Percentiles rank a stretch among this genome's conserved stretches.
phyloP scores from a whole-genome alignment of 2,329 filamentous ascomycete species.

The Parasarocladium wereldwijsianum region DNA sequence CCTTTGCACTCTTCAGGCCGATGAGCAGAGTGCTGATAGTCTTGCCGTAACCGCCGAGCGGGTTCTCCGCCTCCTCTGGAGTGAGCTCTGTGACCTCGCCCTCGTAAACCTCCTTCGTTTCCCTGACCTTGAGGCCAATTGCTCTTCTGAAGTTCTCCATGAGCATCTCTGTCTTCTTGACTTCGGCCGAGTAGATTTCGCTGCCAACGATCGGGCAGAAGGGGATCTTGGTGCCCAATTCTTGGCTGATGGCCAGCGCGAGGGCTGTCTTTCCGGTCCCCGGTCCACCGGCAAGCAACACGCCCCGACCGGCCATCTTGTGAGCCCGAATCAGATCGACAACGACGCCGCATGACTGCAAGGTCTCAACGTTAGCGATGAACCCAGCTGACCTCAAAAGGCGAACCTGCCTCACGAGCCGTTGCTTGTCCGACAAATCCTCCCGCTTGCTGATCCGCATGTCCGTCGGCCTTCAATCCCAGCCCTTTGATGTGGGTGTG shows the following conservation, averaged over 20 bases:
- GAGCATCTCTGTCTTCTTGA: slow-evolving; percentile 97
- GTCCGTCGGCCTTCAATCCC: slow-evolving; percentile 73
- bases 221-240: slow-evolving; percentile 93
- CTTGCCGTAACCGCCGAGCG: slow-evolving; percentile 88
- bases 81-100: slow-evolving; percentile 96
- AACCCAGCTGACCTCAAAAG: too few species aligned
- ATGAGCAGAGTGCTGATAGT: slow-evolving; percentile 94
- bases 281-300: slow-evolving; percentile 84
- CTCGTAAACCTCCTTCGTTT: slow-evolving; percentile 99
- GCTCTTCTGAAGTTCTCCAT: slow-evolving; percentile 99
- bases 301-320: slow-evolving; percentile 93
- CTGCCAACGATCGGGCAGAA: slow-evolving; percentile 97
- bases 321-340: slow-evolving; percentile 91
- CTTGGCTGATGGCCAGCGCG: slow-evolving; percentile 88
- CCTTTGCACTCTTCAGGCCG: slow-evolving; percentile 85
- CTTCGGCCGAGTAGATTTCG: slow-evolving; percentile 94
- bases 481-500: slow-evolving; percentile 97
- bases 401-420: slow-evolving; percentile 61
- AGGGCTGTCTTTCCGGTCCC: slow-evolving; percentile 96
- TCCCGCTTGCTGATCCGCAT: slow-evolving; percentile 60
- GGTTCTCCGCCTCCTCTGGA: slow-evolving; percentile 95
- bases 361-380: slow-evolving; percentile 1
- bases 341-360: slow-evolving; percentile 83
- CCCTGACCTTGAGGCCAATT: slow-evolving; percentile 90
- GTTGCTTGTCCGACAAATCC: slow-evolving; percentile 84